A percentile compares a stretch with the other conserved stretches of the same genome.
phyloP scores from a whole-genome alignment of 2,329 filamentous ascomycete genomes.

The Alternaria sp. region DNA sequence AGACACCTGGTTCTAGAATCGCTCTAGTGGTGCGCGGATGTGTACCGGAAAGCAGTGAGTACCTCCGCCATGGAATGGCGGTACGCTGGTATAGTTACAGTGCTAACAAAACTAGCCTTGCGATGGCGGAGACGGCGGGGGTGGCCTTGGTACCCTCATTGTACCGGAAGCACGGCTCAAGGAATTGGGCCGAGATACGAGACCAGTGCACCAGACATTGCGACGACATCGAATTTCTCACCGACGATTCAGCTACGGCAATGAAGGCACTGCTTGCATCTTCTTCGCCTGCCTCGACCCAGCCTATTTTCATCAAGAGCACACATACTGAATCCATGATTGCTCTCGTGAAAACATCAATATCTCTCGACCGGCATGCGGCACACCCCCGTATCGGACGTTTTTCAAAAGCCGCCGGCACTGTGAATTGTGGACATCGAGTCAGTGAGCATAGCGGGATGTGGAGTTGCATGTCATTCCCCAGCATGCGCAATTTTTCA shows the following conservation, averaged over 20 bases:
- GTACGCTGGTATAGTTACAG: not conserved
- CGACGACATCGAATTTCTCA: slow-evolving; percentile 54
- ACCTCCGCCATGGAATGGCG: not conserved
- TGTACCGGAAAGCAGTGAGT: slow-evolving; percentile 47
- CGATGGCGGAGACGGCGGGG: slow-evolving; percentile 54
- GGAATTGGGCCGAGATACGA: slow-evolving; percentile 42
- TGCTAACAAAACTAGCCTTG: slow-evolving; percentile 39
- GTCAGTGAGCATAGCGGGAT: slow-evolving; percentile 7
- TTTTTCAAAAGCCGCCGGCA: not conserved
- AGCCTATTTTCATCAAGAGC: slow-evolving; percentile 10
- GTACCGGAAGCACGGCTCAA: slow-evolving; percentile 51
- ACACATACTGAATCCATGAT: slow-evolving; percentile 16
- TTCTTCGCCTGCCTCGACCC: not conserved
- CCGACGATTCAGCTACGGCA: slow-evolving; percentile 42
- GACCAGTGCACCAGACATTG: slow-evolving; percentile 51
- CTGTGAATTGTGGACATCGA: not conserved
- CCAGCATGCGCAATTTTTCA: slow-evolving; percentile 2
- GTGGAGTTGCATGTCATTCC: slow-evolving; percentile 14
- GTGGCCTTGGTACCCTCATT: slow-evolving; percentile 59
- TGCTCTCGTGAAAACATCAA: not conserved
- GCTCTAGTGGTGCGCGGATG: slow-evolving; percentile 54
- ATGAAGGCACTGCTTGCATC: slow-evolving; percentile 17
- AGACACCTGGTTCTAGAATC: slow-evolving; percentile 52
- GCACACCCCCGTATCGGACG: not conserved
- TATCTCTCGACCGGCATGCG: not conserved